Evolutionary conservation across 2,329 filamentous ascomycete species (phyloP).

Genomic region (Dactylellina haptotyla): DNA sequence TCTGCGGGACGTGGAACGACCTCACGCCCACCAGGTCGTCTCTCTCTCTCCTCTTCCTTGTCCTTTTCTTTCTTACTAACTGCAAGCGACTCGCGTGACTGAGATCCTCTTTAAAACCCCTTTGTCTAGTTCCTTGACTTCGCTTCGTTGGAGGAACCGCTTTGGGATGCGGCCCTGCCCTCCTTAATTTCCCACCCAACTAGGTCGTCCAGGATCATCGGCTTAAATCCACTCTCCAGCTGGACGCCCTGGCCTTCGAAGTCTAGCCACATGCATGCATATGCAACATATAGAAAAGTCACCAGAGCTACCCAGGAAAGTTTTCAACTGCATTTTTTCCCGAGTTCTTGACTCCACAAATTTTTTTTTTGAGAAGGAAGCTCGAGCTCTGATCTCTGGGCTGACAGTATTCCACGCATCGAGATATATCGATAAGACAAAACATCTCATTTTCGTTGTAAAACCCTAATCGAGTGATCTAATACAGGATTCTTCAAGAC

Average conservation of each 20-base stretch:
- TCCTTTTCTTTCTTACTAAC: constrained; percentile 11
- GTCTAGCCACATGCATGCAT: too few relatives aligned
- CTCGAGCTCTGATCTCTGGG: too few relatives aligned
- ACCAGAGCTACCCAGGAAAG: too few relatives aligned
- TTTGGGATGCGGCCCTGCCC: constrained; percentile 37
- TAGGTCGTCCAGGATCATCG: constrained; percentile 9
- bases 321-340: too few relatives aligned
- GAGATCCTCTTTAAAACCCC: neutral
- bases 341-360: too few relatives aligned
- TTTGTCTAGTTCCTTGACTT: constrained; percentile 9
- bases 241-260: neutral
- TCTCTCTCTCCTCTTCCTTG: neutral
- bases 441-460: neutral
- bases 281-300: too few relatives aligned
- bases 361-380: too few relatives aligned
- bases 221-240: constrained; percentile 14
- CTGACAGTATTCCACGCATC: too few relatives aligned
- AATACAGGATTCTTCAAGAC: neutral
- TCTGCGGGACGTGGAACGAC: neutral
- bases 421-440: constrained; percentile 24
- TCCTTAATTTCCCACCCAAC: constrained; percentile 51
- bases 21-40: neutral
- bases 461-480: neutral
- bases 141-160: constrained; percentile 47
- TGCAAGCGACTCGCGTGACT: constrained; percentile 46